Evolutionary conservation across 768 basidiomycete genomes (phyloP).

Genomic region (Fistulinella prunicolor): DNA sequence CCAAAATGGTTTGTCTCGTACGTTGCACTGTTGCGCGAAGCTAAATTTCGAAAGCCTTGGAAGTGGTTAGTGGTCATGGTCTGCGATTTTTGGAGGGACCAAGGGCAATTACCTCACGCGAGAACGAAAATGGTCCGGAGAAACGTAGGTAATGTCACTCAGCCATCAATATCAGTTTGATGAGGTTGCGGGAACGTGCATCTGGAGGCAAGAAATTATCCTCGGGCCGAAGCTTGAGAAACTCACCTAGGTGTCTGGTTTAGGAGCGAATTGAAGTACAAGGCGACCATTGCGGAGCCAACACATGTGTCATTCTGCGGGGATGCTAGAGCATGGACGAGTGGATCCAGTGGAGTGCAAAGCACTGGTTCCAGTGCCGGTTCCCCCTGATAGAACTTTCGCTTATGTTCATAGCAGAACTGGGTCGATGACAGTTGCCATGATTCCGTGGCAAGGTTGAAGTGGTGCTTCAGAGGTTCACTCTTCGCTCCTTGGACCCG

Average conservation of each 20-base stretch:
- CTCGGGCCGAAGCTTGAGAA: conserved; percentile 53
- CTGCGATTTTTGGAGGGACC: too few species aligned
- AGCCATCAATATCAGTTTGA: conserved; percentile 55
- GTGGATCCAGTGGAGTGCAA: conserved; percentile 44
- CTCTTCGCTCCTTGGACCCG: conserved; percentile 66
- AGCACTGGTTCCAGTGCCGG: too few species aligned
- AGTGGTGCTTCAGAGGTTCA: conserved; percentile 81
- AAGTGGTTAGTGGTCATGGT: too few species aligned
- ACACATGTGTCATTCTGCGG: neutral
- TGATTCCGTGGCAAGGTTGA: conserved; percentile 47
- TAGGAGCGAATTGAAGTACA: neutral
- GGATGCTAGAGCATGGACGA: conserved; percentile 48
- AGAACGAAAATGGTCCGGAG: neutral
- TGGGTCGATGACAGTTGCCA: too few species aligned
- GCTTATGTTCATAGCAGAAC: too few species aligned
- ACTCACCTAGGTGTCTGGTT: conserved; percentile 25
- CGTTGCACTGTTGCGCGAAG: too few species aligned
- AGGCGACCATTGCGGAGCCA: neutral
- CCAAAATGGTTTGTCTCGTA: too few species aligned
- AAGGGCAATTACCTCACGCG: too few species aligned
- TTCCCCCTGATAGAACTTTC: too few species aligned
- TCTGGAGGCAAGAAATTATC: conserved; percentile 40
- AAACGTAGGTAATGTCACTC: conserved; percentile 50
- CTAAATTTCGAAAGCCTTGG: too few species aligned
- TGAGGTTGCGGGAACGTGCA: conserved; percentile 41